Base-by-base conservation (phyloP, 176 grass and related monocot species). In the Aegilops umbellulata region DNA sequence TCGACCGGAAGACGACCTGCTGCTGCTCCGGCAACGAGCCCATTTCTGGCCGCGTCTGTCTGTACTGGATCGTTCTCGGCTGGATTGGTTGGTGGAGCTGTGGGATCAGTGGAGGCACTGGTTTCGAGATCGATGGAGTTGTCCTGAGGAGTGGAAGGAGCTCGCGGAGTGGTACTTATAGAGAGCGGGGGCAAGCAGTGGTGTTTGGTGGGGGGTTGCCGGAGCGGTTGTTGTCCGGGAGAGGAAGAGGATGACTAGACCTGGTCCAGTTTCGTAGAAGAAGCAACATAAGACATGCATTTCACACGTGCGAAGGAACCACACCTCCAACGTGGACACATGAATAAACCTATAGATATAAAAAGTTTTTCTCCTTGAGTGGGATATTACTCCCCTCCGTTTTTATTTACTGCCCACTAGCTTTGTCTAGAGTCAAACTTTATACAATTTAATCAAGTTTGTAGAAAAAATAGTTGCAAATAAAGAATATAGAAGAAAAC, bases 1-100 rank as follows among this genome's bases (percentile, higher is more conserved):
- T 83, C 78, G 84, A 94, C 11, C 83, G 86, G 86, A 83, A 90
- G 34, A 87, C 68, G 68, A 81, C 58, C 24, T 70, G 51, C 88
- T 77, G 55, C 41, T 55, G 66, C 31, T 70, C 24, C 58, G 67
- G 27, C 42, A 46, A 49, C 32, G 84, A 79, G 3, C 26, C 89
- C 89, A 90, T 90, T 79, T 63, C 15, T 27, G 0, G 68, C 34
- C 23, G 57, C 67, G 16, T 1, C 25, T 80, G 19, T 0, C 19
- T 3, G n/a, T n/a, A n/a, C n/a, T 57, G 53, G 53, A 57, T 80
- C 3, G 79, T 49, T 57, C 3, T 10, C 16, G 2, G 15, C 11
- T 61, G 81, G 17, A 26, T 29, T 75, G 24, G 66, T 49, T 76
- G 81, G 55, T 53, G 64, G 47, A 62, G 79, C 77, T 44, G 47